phyloP scores from a whole-genome alignment of 177 flowering plant species.

The Vitis hybrid region DNA sequence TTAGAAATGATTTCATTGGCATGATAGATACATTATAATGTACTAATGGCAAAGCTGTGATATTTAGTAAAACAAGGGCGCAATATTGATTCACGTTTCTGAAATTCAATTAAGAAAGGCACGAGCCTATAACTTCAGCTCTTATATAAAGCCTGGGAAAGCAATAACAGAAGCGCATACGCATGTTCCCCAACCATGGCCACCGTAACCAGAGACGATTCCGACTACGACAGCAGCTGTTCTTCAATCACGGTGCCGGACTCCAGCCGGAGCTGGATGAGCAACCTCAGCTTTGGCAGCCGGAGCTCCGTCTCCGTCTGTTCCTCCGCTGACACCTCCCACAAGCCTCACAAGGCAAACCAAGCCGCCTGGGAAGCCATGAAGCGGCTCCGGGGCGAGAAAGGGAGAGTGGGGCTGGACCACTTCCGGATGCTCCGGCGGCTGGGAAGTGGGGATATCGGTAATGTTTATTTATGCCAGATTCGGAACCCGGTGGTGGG shows the following conservation, averaged over 20 bases:
- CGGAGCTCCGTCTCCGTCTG: slow-evolving; percentile 49
- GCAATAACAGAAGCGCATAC: slow-evolving; percentile 3
- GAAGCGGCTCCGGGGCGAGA: slow-evolving; percentile 33
- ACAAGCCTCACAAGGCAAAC: slow-evolving; percentile 80
- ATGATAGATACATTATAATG: not conserved
- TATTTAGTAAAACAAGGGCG: not conserved
- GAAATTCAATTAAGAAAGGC: not conserved
- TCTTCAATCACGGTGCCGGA: slow-evolving; percentile 57
- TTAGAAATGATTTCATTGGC: no score
- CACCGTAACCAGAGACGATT: slow-evolving; percentile 36
- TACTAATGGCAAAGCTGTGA: slow-evolving; percentile 13
- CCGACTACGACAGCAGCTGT: slow-evolving; percentile 63
- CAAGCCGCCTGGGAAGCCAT: slow-evolving; percentile 80
- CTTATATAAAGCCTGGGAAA: slow-evolving; percentile 24
- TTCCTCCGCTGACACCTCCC: slow-evolving; percentile 24
- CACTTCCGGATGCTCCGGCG: slow-evolving; percentile 65
- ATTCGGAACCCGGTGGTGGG: slow-evolving; percentile 46
- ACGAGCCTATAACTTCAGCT: not conserved
- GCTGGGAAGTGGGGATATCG: slow-evolving; percentile 74
- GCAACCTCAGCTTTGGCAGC: slow-evolving; percentile 55
- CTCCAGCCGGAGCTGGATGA: slow-evolving; percentile 61
- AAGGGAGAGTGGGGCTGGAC: slow-evolving; percentile 61
- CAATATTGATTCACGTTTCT: not conserved
- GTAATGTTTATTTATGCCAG: slow-evolving; percentile 76
- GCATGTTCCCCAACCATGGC: slow-evolving; percentile 32